phyloP scores from a whole-genome alignment of 2,329 filamentous ascomycete genomes.

The Sclerotinia glacialis region DNA sequence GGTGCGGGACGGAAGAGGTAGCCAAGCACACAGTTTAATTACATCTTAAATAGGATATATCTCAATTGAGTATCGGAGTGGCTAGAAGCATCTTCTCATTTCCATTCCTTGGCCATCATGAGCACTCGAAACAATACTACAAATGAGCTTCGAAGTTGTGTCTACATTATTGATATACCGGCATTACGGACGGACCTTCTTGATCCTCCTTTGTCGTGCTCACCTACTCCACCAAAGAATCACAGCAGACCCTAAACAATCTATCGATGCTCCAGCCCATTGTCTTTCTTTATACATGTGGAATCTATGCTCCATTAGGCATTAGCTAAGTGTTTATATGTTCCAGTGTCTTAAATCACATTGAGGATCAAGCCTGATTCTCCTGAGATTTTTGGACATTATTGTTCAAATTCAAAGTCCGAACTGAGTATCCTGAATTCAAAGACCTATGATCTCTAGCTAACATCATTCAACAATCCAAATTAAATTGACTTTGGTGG shows the following conservation, averaged over 20 bases:
- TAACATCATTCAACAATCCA: neutral
- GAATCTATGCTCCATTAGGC: neutral
- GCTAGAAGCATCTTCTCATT: neutral
- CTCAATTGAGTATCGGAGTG: neutral
- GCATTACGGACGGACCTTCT: neutral
- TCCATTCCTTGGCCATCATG: neutral
- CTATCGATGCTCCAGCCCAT: neutral
- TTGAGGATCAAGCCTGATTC: neutral
- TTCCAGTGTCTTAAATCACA: neutral
- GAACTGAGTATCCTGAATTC: neutral
- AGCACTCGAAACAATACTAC: neutral
- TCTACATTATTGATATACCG: neutral
- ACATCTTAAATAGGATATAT: neutral
- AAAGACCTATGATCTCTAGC: neutral
- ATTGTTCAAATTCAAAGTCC: neutral
- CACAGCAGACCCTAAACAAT: neutral
- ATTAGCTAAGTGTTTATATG: neutral
- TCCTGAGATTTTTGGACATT: neutral
- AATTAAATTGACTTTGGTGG: neutral
- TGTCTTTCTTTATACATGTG: neutral
- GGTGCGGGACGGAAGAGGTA: no score
- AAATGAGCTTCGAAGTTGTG: neutral
- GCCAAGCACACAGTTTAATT: neutral
- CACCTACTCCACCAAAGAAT: neutral
- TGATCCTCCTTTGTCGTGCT: neutral